Conservation (phyloP, 169 alveolate species). For the Pseudocohnilembus persalinus region DNA sequence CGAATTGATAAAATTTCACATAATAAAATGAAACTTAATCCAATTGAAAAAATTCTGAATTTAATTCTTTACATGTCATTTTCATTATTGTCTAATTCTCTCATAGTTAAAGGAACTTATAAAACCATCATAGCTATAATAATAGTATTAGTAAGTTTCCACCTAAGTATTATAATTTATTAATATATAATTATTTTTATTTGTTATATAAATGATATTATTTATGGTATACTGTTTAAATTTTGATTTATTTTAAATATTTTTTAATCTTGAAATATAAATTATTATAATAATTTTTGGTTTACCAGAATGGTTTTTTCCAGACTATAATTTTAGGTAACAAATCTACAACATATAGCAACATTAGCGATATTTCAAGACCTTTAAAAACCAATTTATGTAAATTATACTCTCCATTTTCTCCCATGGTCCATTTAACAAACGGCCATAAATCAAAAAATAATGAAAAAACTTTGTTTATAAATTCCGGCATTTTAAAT, state of each 20-base stretch:
- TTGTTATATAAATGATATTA: no score
- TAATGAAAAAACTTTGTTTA: no score
- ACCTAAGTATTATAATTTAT: no score
- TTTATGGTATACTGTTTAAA: no score
- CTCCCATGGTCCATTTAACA: no score
- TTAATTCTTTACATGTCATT: constrained; percentile 29
- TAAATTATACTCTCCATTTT: no score
- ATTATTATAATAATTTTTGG: no score
- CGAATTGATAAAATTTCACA: constrained; percentile 52
- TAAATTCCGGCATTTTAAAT: no score
- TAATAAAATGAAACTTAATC: constrained; percentile 45
- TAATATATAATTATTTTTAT: no score
- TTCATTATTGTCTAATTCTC: constrained; percentile 29
- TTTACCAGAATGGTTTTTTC: constrained; percentile 54
- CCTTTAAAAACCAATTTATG: constrained; percentile 2
- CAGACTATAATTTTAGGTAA: constrained; percentile 56
- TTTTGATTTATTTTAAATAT: no score
- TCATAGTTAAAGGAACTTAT: constrained; percentile 45
- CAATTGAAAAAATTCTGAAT: constrained; percentile 37
- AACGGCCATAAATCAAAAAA: no score
- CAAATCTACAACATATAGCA: constrained; percentile 44
- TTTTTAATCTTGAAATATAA: no score
- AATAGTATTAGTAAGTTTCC: constrained; percentile 41
- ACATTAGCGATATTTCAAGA: constrained; percentile 39
- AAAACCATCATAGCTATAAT: constrained; percentile 43